Percentiles rank a stretch among this genome's conserved stretches.
Evolutionary conservation across 2,329 filamentous ascomycete genomes (phyloP).

Genomic region (Bisporella sp.): DNA sequence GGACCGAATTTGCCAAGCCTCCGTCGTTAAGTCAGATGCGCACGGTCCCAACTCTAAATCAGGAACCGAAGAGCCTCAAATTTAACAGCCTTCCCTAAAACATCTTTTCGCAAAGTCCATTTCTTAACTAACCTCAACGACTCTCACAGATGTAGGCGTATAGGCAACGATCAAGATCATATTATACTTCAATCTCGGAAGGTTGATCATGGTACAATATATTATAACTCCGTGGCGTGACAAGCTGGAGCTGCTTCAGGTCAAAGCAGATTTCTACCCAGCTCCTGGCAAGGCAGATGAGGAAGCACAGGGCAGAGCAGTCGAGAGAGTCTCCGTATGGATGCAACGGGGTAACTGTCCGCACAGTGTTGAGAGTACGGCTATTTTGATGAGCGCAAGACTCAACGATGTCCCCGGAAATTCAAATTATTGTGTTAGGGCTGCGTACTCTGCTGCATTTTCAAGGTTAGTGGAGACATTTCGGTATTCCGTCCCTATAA

Average conservation of each 20-base stretch:
- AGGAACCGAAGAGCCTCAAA: too few relatives aligned
- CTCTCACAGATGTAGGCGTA: too few relatives aligned
- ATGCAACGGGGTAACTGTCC: constrained; percentile 68
- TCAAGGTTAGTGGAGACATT: constrained; percentile 44
- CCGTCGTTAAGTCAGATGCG: too few relatives aligned
- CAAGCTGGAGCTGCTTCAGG: constrained; percentile 55
- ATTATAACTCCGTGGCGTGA: constrained; percentile 69
- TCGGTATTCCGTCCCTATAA: background rate
- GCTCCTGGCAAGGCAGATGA: constrained; percentile 25
- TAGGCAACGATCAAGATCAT: background rate
- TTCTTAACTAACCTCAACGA: too few relatives aligned
- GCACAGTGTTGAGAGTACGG: constrained; percentile 73
- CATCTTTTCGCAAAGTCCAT: too few relatives aligned
- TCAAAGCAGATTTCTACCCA: constrained; percentile 60
- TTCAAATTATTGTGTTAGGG: constrained; percentile 50
- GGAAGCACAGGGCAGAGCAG: constrained; percentile 48
- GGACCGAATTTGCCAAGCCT: too few relatives aligned
- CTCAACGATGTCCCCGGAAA: constrained; percentile 48
- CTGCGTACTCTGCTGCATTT: constrained; percentile 69
- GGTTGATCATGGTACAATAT: constrained; percentile 55
- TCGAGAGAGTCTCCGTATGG: constrained; percentile 58
- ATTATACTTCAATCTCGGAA: background rate
- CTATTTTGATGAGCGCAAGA: constrained; percentile 62
- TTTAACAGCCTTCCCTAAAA: too few relatives aligned
- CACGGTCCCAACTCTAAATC: too few relatives aligned